Evolutionary conservation across 1,139 yeast species (phyloP), one percentile per base, ranked within the genome.

Genomic region (Suhomyces bolitotheri): DNA sequence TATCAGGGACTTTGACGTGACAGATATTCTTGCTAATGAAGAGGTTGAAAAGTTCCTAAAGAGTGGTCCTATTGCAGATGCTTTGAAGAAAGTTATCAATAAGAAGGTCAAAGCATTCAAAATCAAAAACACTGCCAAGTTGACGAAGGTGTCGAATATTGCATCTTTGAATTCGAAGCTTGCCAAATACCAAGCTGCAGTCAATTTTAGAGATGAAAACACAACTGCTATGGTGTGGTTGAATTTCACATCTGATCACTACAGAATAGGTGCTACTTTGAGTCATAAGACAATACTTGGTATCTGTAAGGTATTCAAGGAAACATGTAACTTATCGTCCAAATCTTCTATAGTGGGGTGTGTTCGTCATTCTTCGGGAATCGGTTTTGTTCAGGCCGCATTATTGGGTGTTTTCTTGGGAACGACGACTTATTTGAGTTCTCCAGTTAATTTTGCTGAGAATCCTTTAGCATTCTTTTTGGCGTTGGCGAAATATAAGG

Each of bases 331-430:
- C 47, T 70, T 92, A 64, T 75, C 82, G 7, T 76, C 86, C 27
- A 74, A 78, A 22, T 76, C 80, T 27, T 82, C 96, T 0, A 70
- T 92, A 8, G 73, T 92, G 28, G 96, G 96, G 0, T 82, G 96
- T 58, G 95, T 87, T 7, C 78, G 95, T 33, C 94, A 90, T 49
- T 77, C 89, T 0, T 64, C 77, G 2, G 97, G 97, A 0, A 63
- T 90, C 29, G 98, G 98, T 0, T 90, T 94, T 54, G 64, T 92
- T 21, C 94, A 88, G 54, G 76, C 95, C 10, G 80, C 82, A 37
- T 62, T 90, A 24, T 61, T 92, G 50, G 98, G 98, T 7, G 80
- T 85, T 0, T 92, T 82, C 52, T 66, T 88, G 38, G 98, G 98
- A 0, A 79, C 95, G 0, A 76, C 95, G 0, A 92, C 98, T 0